phyloP scores from a whole-genome alignment of 129 eudicot species.

The Scalesia atractyloides region DNA sequence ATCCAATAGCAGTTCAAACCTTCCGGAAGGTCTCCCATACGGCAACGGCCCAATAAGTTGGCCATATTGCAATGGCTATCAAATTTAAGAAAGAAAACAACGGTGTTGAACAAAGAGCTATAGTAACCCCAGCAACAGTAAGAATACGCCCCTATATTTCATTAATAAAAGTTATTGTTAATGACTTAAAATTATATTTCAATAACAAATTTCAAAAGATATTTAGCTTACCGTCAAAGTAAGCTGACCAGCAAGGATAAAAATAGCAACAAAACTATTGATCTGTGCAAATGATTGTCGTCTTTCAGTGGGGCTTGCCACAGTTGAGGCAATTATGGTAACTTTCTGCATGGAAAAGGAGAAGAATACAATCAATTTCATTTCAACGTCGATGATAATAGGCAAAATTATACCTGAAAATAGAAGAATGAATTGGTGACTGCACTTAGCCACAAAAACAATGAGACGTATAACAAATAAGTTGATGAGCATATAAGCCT shows the following conservation, averaged over 20 bases:
- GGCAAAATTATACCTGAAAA: slow-evolving; percentile 63
- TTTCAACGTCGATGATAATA: neutral
- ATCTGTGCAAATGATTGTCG: slow-evolving; percentile 86
- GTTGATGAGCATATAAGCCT: slow-evolving; percentile 75
- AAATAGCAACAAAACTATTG: slow-evolving; percentile 89
- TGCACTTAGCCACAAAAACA: slow-evolving; percentile 85
- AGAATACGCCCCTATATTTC: slow-evolving; percentile 73
- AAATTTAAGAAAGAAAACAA: slow-evolving; percentile 59
- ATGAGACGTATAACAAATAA: slow-evolving; percentile 68
- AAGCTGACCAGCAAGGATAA: slow-evolving; percentile 91
- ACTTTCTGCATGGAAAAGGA: slow-evolving; percentile 65
- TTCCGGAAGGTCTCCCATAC: slow-evolving; percentile 77
- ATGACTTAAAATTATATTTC: neutral
- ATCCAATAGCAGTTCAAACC: slow-evolving; percentile 43
- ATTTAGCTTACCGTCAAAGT: slow-evolving; percentile 70
- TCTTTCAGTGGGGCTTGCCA: slow-evolving; percentile 70
- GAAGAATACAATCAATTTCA: neutral
- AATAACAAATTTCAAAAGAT: slow-evolving; percentile 1
- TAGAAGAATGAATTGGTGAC: slow-evolving; percentile 86
- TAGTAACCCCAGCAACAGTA: slow-evolving; percentile 76
- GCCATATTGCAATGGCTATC: slow-evolving; percentile 83
- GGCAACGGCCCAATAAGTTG: slow-evolving; percentile 78
- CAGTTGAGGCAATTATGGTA: slow-evolving; percentile 70
- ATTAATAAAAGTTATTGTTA: neutral
- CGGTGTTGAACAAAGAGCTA: slow-evolving; percentile 80